Evolutionary conservation across 495 filamentous ascomycete genomes (phyloP).

Genomic region (Aspergillus olivimuriae): DNA sequence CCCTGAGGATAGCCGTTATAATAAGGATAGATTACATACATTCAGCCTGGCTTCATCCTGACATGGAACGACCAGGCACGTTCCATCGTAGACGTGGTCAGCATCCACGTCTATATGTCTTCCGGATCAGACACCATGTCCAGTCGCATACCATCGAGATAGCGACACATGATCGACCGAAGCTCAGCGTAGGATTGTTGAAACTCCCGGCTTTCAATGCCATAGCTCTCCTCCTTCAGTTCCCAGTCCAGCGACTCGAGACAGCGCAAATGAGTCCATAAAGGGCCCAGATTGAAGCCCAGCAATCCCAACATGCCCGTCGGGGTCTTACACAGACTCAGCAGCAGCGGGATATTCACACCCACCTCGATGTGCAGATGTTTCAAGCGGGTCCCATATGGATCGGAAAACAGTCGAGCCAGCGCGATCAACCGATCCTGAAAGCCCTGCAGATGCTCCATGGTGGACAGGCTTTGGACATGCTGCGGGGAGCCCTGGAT

Average conservation of each 20-base stretch:
- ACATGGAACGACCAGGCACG: no score
- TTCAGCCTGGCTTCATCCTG: no score
- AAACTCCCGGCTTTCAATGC: conserved; percentile 8
- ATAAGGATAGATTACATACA: no score
- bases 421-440: conserved; percentile 2
- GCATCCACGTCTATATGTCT: background rate
- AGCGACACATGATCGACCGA: conserved; percentile 1
- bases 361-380: background rate
- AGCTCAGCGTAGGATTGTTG: conserved; percentile 2
- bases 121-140: conserved; percentile 2
- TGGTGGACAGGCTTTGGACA: conserved; percentile 1
- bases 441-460: conserved; percentile 4
- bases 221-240: conserved; percentile 6
- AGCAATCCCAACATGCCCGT: conserved; percentile 3
- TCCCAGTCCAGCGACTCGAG: background rate
- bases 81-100: no score
- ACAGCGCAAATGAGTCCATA: background rate
- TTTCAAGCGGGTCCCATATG: background rate
- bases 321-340: conserved; percentile 10
- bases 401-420: background rate
- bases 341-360: conserved; percentile 6
- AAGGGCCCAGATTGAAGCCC: conserved; percentile 4
- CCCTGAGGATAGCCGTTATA: no score
- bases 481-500: conserved; percentile 6
- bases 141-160: conserved; percentile 4